A percentile compares a stretch with the other conserved stretches of the same genome.
phyloP scores from a whole-genome alignment of 2,329 filamentous ascomycete genomes.

The Nothophaeocryptopus gaeumannii region DNA sequence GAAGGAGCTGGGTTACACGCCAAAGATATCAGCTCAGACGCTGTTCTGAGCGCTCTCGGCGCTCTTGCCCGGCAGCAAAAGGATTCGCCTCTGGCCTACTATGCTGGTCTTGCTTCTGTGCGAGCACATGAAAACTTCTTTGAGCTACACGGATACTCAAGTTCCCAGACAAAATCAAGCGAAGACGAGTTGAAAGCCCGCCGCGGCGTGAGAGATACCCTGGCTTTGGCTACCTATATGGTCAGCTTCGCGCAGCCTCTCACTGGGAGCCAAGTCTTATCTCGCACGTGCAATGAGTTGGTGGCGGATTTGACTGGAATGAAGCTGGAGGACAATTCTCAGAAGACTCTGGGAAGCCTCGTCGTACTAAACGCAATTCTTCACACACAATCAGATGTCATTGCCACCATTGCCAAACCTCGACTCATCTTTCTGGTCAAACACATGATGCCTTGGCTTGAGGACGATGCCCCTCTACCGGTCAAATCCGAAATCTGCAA shows the following conservation, averaged over 20 bases:
- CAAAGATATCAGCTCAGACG: not conserved
- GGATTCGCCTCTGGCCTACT: slow-evolving; percentile 37
- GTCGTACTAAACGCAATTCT: slow-evolving; percentile 56
- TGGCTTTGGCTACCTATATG: slow-evolving; percentile 50
- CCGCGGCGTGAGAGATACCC: slow-evolving; percentile 40
- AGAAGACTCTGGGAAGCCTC: slow-evolving; percentile 44
- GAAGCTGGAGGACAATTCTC: slow-evolving; percentile 35
- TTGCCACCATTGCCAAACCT: slow-evolving; percentile 54
- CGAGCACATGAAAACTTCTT: slow-evolving; percentile 39
- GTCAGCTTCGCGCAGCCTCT: slow-evolving; percentile 50
- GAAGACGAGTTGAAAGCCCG: slow-evolving; percentile 35
- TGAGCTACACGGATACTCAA: slow-evolving; percentile 42
- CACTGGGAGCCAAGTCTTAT: slow-evolving; percentile 46
- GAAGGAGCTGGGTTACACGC: not conserved
- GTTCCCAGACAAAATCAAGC: slow-evolving; percentile 34
- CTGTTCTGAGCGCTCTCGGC: not conserved
- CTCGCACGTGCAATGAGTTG: slow-evolving; percentile 58
- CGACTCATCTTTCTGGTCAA: slow-evolving; percentile 79
- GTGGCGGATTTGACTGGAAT: slow-evolving; percentile 58
- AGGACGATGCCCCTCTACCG: slow-evolving; percentile 47
- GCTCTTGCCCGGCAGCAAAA: slow-evolving; percentile 10
- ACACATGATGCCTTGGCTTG: slow-evolving; percentile 70
- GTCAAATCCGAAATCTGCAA: slow-evolving; percentile 58
- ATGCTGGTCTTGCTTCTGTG: slow-evolving; percentile 41
- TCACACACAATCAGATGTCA: slow-evolving; percentile 47